These are phyloP conservation scores for Canavalia ensiformis DNA, from an alignment of 306 rosid genomes.

Conservation along the genomic window DNA sequence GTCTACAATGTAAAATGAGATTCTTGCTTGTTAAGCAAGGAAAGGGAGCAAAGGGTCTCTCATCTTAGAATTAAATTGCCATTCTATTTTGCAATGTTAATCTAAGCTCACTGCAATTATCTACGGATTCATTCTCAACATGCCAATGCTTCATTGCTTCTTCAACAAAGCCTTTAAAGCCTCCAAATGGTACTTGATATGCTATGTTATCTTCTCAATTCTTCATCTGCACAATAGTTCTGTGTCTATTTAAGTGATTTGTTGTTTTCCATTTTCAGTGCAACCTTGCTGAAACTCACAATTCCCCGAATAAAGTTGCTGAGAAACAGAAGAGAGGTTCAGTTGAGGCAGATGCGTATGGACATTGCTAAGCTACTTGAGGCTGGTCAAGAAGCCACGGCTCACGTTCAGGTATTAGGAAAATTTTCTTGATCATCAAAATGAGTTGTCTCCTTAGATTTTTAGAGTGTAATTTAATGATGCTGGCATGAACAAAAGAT, in stretches of 20 bases:
- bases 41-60: not conserved
- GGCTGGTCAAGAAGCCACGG: slow-evolving; percentile 98
- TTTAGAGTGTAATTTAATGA: not conserved
- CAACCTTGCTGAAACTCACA: slow-evolving; percentile 87
- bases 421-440: not conserved
- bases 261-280: slow-evolving; percentile 57
- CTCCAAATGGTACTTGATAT: slow-evolving; percentile 72
- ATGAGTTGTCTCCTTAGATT: too few species aligned
- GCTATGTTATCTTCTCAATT: not conserved
- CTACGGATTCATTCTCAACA: slow-evolving; percentile 43
- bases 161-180: slow-evolving; percentile 90
- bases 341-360: slow-evolving; percentile 86
- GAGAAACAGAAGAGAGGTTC: slow-evolving; percentile 89
- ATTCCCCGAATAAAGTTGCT: slow-evolving; percentile 90
- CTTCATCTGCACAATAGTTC: not conserved
- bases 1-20: not conserved
- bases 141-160: slow-evolving; percentile 86
- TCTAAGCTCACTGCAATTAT: slow-evolving; percentile 26
- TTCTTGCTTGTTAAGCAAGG: not conserved
- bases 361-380: slow-evolving; percentile 95
- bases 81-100: not conserved
- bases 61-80: not conserved
- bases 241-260: slow-evolving; percentile 6
- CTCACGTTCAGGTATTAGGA: slow-evolving; percentile 74
- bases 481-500: too few species aligned